Base-by-base conservation (phyloP, 169 alveolate species). In the Eimeria praecox region DNA sequence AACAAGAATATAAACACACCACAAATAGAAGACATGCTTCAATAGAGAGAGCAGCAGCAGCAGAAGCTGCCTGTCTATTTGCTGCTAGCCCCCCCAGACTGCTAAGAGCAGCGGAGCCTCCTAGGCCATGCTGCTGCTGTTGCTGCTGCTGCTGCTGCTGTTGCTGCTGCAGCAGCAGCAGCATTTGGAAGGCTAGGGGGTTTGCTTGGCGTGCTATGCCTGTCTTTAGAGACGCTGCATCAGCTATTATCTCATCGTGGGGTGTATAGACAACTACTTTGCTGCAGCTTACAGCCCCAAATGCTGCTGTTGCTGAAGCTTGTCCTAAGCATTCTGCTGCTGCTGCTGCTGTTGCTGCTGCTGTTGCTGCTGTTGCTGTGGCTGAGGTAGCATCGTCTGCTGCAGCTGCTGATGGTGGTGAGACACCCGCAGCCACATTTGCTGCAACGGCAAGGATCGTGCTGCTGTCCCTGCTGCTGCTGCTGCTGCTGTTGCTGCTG, bases 81-180 rank as follows among this genome's bases (percentile, higher is more conserved):
- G 59, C 35, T 42, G 49, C 86, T 20, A 9, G 38, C 0, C 59
- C 49, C 49, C n/a, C 33, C 8, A 0, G 14, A 69, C 89, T 18
- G 44, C 59, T 80, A 42, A 66, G n/a, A n/a, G 30, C 46, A 80
- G 9, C 66, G 42, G 69, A 80, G 44, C 69, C 20, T 18, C 66
- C 64, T 10, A 40, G 27, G 20, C 62, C 64, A 3, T 46, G 42
- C 46, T 33, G 82, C n/a, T 38, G 82, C 82, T 71, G n/a, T 27
- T 38, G 82, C 54, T 73, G 85, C 85, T 73, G 85, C 85, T 73
- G 49, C 85, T 73, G 85, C 56, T 73, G 85, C 83, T 73, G 83
- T n/a, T 73, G 83, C 54, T 62, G 75, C 75, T 62, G 75, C 38
- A 27, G 83, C 83, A 10, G 83, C 30, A 10, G 83, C 83, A 5